A percentile compares a stretch with the other conserved stretches of the same genome.
Evolutionary conservation across 768 basidiomycete genomes (phyloP).

Genomic region (Podaxis sp.): DNA sequence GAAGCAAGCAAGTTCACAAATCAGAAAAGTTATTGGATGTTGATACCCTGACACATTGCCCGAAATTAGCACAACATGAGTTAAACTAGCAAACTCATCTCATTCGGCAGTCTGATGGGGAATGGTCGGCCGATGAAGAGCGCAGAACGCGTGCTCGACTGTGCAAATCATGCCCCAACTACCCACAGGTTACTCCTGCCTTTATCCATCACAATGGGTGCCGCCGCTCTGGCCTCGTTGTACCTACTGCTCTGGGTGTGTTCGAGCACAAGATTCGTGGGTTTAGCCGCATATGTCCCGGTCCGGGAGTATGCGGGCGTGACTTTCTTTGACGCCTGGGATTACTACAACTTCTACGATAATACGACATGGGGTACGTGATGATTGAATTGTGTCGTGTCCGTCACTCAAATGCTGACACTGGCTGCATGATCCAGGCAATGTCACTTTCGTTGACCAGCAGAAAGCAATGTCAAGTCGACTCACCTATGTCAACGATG

Average conservation of each 20-base stretch:
- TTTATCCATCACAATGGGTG: not conserved
- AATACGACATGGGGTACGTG: constrained; percentile 17
- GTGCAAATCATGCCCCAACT: constrained; percentile 1
- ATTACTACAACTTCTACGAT: constrained; percentile 11
- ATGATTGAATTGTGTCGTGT: not conserved
- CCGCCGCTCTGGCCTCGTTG: not conserved
- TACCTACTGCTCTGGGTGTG: not conserved
- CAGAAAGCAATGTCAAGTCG: constrained; percentile 40
- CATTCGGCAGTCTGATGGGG: not conserved
- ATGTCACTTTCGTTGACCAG: constrained; percentile 55
- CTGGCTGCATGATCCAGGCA: constrained; percentile 34
- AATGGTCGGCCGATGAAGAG: not conserved
- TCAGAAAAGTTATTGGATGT: not conserved
- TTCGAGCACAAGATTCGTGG: not conserved
- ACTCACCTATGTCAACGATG: constrained; percentile 55
- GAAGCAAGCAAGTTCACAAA: not conserved
- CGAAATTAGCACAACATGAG: not conserved
- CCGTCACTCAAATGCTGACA: constrained; percentile 2
- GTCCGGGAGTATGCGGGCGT: constrained; percentile 13
- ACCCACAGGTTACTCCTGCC: not conserved
- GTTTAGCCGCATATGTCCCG: constrained; percentile 9
- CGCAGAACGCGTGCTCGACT: not conserved
- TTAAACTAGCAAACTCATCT: not conserved
- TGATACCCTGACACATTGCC: not conserved
- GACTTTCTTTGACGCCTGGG: constrained; percentile 16